A percentile compares a stretch with the other conserved stretches of the same genome.
These are phyloP conservation scores for Moelleriella libera DNA, from an alignment of 2,329 filamentous ascomycete genomes.

Conservation along the genomic window DNA sequence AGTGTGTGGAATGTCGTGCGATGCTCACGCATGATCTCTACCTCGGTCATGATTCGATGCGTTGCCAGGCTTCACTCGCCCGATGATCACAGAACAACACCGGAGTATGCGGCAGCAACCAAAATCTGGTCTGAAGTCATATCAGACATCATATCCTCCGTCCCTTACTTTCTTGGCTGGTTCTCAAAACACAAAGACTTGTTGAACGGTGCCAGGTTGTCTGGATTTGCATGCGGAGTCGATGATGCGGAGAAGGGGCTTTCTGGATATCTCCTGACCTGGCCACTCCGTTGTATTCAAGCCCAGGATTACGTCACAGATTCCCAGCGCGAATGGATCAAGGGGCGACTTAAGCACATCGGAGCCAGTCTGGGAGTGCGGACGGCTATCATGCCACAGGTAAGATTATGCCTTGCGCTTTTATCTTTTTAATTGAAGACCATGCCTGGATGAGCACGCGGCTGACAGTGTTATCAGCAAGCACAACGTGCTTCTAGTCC, in stretches of 20 bases:
- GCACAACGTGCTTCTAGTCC: background rate
- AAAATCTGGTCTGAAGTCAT: background rate
- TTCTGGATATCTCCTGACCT: constrained; percentile 1
- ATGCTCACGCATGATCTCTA: background rate
- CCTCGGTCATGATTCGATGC: background rate
- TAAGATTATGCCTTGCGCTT: background rate
- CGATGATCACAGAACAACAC: background rate
- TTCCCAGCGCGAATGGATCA: background rate
- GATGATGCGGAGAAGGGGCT: background rate
- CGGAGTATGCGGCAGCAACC: background rate
- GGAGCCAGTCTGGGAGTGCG: background rate
- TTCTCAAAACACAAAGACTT: background rate
- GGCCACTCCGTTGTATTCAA: background rate
- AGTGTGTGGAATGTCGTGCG: background rate
- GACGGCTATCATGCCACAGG: background rate
- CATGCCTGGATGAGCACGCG: background rate
- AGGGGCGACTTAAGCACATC: background rate
- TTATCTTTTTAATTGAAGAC: background rate
- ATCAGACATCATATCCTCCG: background rate
- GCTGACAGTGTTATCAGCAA: background rate
- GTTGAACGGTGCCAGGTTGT: background rate
- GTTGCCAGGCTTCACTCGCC: background rate
- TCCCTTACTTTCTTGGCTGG: background rate
- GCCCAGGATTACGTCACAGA: background rate
- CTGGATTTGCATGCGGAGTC: background rate